Conservation (phyloP, 2,329 filamentous ascomycete species). For the Botrytis deweyae region DNA sequence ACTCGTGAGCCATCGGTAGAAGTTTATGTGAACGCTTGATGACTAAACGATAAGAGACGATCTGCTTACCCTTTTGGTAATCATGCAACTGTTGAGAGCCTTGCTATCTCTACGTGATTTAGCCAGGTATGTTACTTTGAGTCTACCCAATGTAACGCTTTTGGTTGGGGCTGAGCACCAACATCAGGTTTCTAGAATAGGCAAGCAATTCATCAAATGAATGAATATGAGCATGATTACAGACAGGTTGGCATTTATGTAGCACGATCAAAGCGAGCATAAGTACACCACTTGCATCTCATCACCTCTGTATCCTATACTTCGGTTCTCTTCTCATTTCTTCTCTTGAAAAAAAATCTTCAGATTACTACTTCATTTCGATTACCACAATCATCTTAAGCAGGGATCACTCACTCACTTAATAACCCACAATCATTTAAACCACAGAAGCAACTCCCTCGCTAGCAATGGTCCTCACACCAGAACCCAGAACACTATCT, state of each 20-base stretch:
- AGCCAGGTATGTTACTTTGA: background rate
- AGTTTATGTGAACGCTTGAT: background rate
- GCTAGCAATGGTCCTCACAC: background rate
- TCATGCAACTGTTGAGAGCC: background rate
- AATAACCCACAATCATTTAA: background rate
- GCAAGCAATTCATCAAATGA: conserved; percentile 19
- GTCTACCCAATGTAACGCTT: conserved; percentile 14
- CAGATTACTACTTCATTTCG: background rate
- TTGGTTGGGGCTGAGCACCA: conserved; percentile 29
- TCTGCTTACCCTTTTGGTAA: background rate
- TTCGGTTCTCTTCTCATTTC: background rate
- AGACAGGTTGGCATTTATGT: background rate
- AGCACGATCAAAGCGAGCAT: conserved; percentile 28
- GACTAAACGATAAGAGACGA: background rate
- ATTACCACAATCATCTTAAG: background rate
- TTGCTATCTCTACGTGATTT: background rate
- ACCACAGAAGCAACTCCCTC: background rate
- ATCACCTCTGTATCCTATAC: background rate
- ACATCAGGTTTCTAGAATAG: background rate
- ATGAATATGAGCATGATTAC: background rate
- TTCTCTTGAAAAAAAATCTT: background rate
- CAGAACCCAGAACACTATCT: background rate
- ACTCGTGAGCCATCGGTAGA: too few relatives aligned
- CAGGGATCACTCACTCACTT: background rate
- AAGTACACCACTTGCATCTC: conserved; percentile 25